Conservation (phyloP, 495 filamentous ascomycete species). For the Lindgomyces ingoldianus region DNA sequence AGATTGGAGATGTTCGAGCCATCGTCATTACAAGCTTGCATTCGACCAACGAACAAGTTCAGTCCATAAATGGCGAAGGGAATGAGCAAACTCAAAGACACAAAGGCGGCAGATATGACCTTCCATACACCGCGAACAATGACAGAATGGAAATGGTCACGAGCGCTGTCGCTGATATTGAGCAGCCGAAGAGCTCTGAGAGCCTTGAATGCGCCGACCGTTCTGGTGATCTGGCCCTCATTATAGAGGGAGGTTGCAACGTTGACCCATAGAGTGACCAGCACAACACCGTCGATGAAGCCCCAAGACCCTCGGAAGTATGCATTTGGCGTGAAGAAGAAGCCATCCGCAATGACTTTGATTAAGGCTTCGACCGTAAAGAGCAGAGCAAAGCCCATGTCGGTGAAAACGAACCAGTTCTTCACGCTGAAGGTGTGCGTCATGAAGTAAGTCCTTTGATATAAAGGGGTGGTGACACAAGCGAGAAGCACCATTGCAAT, state of each 20-base stretch:
- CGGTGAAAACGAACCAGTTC: constrained; percentile 93
- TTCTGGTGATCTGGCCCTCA: constrained; percentile 78
- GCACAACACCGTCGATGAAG: constrained; percentile 89
- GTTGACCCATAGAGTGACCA: constrained; percentile 95
- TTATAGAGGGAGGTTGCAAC: constrained; percentile 77
- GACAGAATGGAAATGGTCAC: constrained; percentile 95
- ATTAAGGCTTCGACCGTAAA: constrained; percentile 88
- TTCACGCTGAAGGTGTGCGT: constrained; percentile 54
- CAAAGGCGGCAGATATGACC: constrained; percentile 82
- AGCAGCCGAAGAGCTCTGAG: constrained; percentile 88
- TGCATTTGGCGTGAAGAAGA: constrained; percentile 96
- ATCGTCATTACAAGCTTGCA: constrained; percentile 79
- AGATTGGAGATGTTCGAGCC: constrained; percentile 56
- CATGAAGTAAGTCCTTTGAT: constrained; percentile 80
- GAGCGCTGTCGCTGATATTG: constrained; percentile 93
- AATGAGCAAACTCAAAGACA: constrained; percentile 90
- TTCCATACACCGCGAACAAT: constrained; percentile 93
- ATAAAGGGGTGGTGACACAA: constrained; percentile 91
- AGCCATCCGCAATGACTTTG: constrained; percentile 94
- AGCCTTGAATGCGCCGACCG: constrained; percentile 96
- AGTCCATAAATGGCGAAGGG: constrained; percentile 95
- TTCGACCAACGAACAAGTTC: constrained; percentile 85
- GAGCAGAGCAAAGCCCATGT: constrained; percentile 83
- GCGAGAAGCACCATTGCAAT: constrained; percentile 96
- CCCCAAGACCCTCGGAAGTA: constrained; percentile 97